Evolutionary conservation across 148 eudicot species (phyloP).

Genomic region (Silene uniflora): DNA sequence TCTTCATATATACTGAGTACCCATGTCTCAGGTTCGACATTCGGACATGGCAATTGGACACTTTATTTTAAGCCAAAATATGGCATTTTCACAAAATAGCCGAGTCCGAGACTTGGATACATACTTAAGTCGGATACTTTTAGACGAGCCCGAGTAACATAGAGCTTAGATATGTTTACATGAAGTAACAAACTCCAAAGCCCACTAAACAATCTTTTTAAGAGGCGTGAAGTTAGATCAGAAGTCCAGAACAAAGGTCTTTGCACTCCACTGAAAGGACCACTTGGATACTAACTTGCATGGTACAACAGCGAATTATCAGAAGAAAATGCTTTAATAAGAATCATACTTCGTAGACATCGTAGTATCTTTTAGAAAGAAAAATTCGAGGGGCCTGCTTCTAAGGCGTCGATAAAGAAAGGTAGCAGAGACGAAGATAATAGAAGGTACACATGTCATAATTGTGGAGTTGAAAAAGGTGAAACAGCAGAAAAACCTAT

Average conservation of each 20-base stretch:
- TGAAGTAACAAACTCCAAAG: constrained; percentile 19
- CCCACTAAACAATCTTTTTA: constrained; percentile 22
- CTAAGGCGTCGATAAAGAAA: constrained; percentile 30
- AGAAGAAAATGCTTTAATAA: background rate
- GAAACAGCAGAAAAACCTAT: constrained; percentile 15
- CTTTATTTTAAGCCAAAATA: too few relatives aligned
- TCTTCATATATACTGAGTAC: background rate
- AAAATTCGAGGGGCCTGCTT: background rate
- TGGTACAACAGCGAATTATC: background rate
- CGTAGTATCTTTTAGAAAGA: background rate
- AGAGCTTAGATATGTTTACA: constrained; percentile 27
- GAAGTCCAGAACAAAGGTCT: constrained; percentile 14
- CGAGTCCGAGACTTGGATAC: background rate
- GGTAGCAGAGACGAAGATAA: constrained; percentile 20
- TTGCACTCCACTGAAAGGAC: constrained; percentile 29
- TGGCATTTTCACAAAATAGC: background rate
- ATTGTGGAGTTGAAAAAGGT: constrained; percentile 3
- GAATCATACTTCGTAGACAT: too few relatives aligned
- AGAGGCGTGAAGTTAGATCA: constrained; percentile 19
- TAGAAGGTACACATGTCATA: background rate
- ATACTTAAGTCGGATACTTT: background rate
- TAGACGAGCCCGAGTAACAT: background rate
- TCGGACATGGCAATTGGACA: background rate
- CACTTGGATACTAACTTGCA: background rate
- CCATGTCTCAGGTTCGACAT: background rate